These are phyloP conservation scores for Amanita exitialis DNA, from an alignment of 768 basidiomycete genomes.

Conservation along the genomic window DNA sequence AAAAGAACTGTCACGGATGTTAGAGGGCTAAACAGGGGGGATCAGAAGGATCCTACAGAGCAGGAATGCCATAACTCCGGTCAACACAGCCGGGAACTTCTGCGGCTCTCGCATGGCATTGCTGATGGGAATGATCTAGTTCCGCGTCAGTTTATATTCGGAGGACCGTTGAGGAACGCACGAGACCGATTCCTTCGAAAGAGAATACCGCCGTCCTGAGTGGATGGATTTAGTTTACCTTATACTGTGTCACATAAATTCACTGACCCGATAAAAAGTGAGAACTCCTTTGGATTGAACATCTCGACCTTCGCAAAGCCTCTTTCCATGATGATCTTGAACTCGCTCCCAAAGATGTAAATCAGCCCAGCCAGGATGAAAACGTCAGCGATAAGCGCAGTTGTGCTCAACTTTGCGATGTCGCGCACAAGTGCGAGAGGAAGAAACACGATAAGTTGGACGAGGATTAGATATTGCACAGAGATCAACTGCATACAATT, in stretches of 20 bases:
- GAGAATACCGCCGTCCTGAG: constrained; percentile 92
- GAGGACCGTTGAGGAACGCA: constrained; percentile 22
- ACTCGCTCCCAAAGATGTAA: constrained; percentile 86
- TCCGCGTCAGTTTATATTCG: not conserved
- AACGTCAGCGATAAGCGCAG: constrained; percentile 87
- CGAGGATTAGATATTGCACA: constrained; percentile 72
- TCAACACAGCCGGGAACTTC: constrained; percentile 83
- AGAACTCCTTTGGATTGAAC: constrained; percentile 87
- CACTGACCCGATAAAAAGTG: constrained; percentile 82
- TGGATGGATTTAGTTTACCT: not conserved
- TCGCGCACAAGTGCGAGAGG: constrained; percentile 87
- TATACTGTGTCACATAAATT: not conserved
- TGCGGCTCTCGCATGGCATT: constrained; percentile 94
- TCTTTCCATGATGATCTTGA: constrained; percentile 47
- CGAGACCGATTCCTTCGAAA: constrained; percentile 94
- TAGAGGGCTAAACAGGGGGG: constrained; percentile 1
- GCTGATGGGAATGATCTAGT: constrained; percentile 84
- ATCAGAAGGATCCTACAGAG: constrained; percentile 34
- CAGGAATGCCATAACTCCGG: constrained; percentile 86
- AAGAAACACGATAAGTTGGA: constrained; percentile 79
- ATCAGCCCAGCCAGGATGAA: constrained; percentile 87
- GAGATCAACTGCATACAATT: constrained; percentile 60
- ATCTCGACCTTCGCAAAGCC: constrained; percentile 75
- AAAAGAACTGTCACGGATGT: constrained; percentile 50
- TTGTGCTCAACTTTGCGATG: constrained; percentile 88